Evolutionary conservation across 371 early-diverging fungal species (phyloP), one percentile per base, ranked within the genome.

Genomic region (Thermomucor indicae-seudaticae): DNA sequence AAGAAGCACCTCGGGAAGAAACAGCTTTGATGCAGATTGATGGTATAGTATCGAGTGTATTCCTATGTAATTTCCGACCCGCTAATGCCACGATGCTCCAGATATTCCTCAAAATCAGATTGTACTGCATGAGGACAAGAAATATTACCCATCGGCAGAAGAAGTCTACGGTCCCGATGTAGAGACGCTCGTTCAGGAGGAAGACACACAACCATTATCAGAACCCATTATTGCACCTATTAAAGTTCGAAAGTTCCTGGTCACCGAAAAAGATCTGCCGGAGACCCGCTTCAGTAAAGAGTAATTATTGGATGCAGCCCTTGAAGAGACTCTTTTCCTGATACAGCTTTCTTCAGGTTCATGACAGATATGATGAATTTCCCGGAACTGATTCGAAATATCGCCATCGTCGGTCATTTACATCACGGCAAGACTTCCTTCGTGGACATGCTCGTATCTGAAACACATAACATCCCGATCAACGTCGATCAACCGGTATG

Each of bases 391-490:
- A 74, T 88, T 22, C 85, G 97, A 53, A 96, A 96, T 55, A 70
- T 98, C 44, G 91, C 91, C 8, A 56, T 98, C 43, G 88, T 92
- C 2, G 99, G 99, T 19, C 95, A 96, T 71, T 78, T 98, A 53
- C 97, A 97, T 57, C 96, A 96, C 62, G 99, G 99, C 49, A 98
- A 98, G 59, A 93, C 97, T 0, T 79, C 94, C 0, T 83, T 98
- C 50, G 78, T 96, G 30, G 98, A 97, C 59, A 84, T 91, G 80
- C 84, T 98, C 17, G 89, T 97, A 14, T 78, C 85, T 14, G 82
- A 92, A 60, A 94, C 96, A 7, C 97, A 97, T 56, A 62, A 76
- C 43, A 72, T 80, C 34, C 75, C 77, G 44, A 60, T 83, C 51
- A 83, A 74, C 54, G 73, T 75, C 6, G 84, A 84, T 43, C 67